Evolutionary conservation across 352 stramenopile genomes (phyloP).

Genomic region (Chrysophaeum taylorii): DNA sequence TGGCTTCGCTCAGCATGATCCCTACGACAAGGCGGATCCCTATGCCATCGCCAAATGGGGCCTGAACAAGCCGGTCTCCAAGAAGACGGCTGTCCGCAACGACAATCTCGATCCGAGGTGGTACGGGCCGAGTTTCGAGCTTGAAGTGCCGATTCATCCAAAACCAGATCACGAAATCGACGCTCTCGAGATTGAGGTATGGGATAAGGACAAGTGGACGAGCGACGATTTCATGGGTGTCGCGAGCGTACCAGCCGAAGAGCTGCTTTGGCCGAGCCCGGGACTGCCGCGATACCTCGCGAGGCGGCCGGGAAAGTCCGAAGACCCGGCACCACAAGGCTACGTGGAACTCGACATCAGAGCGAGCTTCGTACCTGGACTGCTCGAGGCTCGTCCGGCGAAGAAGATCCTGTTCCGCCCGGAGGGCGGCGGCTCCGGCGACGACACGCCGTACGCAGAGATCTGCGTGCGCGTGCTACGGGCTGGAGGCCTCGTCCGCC

Average conservation of each 20-base stretch:
- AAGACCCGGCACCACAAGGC: neutral
- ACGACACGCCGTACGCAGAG: neutral
- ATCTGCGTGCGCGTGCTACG: neutral
- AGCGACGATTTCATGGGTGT: constrained; percentile 18
- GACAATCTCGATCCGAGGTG: constrained; percentile 19
- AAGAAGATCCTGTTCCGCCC: neutral
- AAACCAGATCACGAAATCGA: too few relatives aligned
- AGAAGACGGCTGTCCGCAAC: constrained; percentile 8
- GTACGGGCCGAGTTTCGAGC: constrained; percentile 12
- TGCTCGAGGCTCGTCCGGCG: neutral
- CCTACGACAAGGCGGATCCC: constrained; percentile 17
- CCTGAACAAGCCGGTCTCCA: neutral
- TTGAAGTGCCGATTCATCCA: constrained; percentile 12
- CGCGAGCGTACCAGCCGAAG: neutral
- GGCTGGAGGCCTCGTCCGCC: neutral
- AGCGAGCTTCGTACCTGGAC: neutral
- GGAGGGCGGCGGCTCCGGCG: neutral
- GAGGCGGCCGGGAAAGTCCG: neutral
- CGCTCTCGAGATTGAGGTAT: constrained; percentile 13
- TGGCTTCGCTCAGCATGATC: constrained; percentile 9
- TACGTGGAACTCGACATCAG: neutral
- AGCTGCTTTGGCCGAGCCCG: neutral
- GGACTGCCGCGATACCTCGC: neutral
- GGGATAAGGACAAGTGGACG: constrained; percentile 11
- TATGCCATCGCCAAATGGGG: constrained; percentile 19